A percentile compares a stretch with the other conserved stretches of the same genome.
Conservation (phyloP, 192 early-diverging fungal species). For the Diversispora eburnea region DNA sequence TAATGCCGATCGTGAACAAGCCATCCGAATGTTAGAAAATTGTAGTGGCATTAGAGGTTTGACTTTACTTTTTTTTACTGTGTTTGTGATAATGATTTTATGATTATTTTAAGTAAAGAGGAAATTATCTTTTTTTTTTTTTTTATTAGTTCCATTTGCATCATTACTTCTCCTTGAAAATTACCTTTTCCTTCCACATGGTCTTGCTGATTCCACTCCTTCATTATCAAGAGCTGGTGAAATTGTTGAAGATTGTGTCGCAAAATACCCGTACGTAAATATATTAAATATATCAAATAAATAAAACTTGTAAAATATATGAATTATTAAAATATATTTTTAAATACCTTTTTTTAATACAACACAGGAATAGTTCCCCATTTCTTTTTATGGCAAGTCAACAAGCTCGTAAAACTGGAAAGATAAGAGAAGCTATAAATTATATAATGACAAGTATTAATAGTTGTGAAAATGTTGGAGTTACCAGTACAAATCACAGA, state of each 20-base stretch:
- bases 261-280: constrained; percentile 35
- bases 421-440: constrained; percentile 37
- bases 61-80: neutral
- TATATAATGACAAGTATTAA: constrained; percentile 39
- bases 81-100: neutral
- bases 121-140: neutral
- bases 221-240: constrained; percentile 36
- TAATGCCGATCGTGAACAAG: constrained; percentile 9
- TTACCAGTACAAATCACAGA: constrained; percentile 39
- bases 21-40: constrained; percentile 22
- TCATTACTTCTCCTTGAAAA: constrained; percentile 37
- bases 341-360: neutral
- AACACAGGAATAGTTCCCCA: constrained; percentile 36
- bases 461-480: constrained; percentile 35
- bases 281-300: neutral
- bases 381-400: constrained; percentile 43
- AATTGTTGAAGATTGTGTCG: constrained; percentile 33
- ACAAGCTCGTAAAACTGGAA: constrained; percentile 38
- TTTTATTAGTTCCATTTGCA: constrained; percentile 35
- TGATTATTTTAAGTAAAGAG: neutral
- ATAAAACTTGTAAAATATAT: neutral
- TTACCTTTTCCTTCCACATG: constrained; percentile 40
- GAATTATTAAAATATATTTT: neutral
- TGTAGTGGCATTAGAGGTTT: constrained; percentile 12
- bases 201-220: constrained; percentile 33